Percentiles rank a stretch among this genome's conserved stretches.
These are phyloP conservation scores for Phaffomyces thermotolerans DNA, from an alignment of 805 yeast species.

Conservation along the genomic window DNA sequence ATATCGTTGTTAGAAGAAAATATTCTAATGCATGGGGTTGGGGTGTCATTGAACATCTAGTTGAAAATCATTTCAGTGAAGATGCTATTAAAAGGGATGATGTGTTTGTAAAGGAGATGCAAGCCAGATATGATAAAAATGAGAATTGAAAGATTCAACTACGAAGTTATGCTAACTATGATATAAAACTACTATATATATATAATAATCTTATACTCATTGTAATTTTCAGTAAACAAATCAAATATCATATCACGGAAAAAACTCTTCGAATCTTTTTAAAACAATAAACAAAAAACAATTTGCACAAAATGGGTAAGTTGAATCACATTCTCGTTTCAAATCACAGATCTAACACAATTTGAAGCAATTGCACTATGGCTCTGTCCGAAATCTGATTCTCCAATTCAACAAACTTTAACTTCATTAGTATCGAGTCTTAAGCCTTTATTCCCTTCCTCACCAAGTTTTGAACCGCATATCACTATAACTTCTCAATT, in stretches of 20 bases:
- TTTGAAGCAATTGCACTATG: slow-evolving; percentile 47
- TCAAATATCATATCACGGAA: too few species aligned
- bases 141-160: too few species aligned
- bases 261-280: too few species aligned
- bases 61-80: slow-evolving; percentile 39
- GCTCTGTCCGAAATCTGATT: slow-evolving; percentile 60
- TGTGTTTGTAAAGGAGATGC: background rate
- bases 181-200: too few species aligned
- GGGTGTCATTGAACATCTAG: slow-evolving; percentile 83
- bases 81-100: slow-evolving; percentile 7
- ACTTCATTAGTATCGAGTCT: slow-evolving; percentile 55
- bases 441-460: slow-evolving; percentile 64
- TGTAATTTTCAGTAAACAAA: too few species aligned
- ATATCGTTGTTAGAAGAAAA: slow-evolving; percentile 78
- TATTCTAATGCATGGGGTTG: slow-evolving; percentile 94
- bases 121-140: background rate
- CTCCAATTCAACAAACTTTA: slow-evolving; percentile 49
- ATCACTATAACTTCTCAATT: slow-evolving; percentile 66
- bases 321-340: too few species aligned
- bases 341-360: too few species aligned
- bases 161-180: too few species aligned
- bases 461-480: slow-evolving; percentile 69
- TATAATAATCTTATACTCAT: too few species aligned
- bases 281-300: too few species aligned
- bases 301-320: too few species aligned